Base-by-base conservation (phyloP, 352 stramenopile genomes). In the Pythium sp. region DNA sequence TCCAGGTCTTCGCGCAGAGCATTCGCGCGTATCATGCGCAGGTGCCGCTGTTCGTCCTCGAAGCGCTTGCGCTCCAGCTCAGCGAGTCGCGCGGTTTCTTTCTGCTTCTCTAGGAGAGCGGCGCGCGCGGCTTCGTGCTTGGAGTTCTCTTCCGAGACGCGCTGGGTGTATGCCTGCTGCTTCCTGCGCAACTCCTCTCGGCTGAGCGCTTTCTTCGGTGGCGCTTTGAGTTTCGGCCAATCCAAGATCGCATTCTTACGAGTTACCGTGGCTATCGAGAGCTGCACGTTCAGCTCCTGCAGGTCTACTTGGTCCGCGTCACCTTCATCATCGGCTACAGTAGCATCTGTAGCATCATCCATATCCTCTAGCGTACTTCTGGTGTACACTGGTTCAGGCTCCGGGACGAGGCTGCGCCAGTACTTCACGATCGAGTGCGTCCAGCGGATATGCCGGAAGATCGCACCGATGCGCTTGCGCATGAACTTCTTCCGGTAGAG, bases 401-500 rank as follows among this genome's bases (percentile, higher is more conserved):
- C 47, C 14, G 71, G 72, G 1, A 86, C 62, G 6, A 87, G 51
- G 1, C 58, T 30, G 20, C 66, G 56, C 80, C 79, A 91, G 53
- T 81, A 88, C 7, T 26, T 59, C 2, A 70, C 53, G 56, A 86
- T 68, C 1, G 71, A 76, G 15, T 74, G 56, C 32, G 79, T 62
- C 41, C 47, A 77, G 24, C 67, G 69, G 5, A 83, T 26, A 0
- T 77, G 67, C 2, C 68, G 74, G 9, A 91, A 80, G 12, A 78
- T 12, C 12, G 66, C 46, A 5, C 72, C 72, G 12, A 89, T 62
- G 2, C 77, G 74, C 30, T 68, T 68, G 28, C 79, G 79, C 26
- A 89, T 73, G 64, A 86, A 91, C 55, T 87, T 88, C 53, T 81
- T 86, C 11, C 80, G 77, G 32, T 91, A 91, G 5, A 91, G 54